Evolutionary conservation across 441 rosid genomes (phyloP).

Genomic region (Macaranga tanarius): DNA sequence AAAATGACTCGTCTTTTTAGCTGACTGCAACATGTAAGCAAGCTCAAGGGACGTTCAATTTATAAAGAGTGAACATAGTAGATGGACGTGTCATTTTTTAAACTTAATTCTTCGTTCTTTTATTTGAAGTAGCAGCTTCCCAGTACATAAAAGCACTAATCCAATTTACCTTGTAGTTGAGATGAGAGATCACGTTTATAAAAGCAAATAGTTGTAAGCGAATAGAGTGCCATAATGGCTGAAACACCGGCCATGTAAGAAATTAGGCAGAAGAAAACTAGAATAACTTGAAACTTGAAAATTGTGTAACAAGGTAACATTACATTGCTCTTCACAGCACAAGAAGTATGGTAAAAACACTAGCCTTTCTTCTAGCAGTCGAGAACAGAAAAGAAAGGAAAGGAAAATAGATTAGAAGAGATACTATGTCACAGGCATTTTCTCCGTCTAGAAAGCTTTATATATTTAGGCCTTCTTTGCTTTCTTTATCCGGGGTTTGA

Average conservation of each 20-base stretch:
- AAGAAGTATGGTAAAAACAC: slow-evolving; percentile 25
- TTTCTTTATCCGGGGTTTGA: neutral
- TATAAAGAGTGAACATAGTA: too few species aligned
- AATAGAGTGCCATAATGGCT: too few species aligned
- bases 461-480: slow-evolving; percentile 23
- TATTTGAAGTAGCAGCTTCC: too few species aligned
- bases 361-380: slow-evolving; percentile 24
- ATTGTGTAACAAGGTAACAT: slow-evolving; percentile 20
- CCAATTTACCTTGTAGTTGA: too few species aligned
- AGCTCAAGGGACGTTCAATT: too few species aligned
- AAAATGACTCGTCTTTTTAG: too few species aligned
- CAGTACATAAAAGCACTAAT: too few species aligned
- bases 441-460: slow-evolving; percentile 27
- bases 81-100: too few species aligned
- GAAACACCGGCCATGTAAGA: neutral
- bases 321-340: slow-evolving; percentile 29
- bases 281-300: slow-evolving; percentile 10
- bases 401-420: slow-evolving; percentile 34
- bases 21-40: too few species aligned
- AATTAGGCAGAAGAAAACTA: neutral
- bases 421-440: slow-evolving; percentile 26
- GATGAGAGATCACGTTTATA: too few species aligned
- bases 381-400: slow-evolving; percentile 18
- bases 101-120: too few species aligned
- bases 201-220: too few species aligned